Base-by-base conservation (phyloP, 2,329 filamentous ascomycete genomes). In the Harringtonia lauricola region DNA sequence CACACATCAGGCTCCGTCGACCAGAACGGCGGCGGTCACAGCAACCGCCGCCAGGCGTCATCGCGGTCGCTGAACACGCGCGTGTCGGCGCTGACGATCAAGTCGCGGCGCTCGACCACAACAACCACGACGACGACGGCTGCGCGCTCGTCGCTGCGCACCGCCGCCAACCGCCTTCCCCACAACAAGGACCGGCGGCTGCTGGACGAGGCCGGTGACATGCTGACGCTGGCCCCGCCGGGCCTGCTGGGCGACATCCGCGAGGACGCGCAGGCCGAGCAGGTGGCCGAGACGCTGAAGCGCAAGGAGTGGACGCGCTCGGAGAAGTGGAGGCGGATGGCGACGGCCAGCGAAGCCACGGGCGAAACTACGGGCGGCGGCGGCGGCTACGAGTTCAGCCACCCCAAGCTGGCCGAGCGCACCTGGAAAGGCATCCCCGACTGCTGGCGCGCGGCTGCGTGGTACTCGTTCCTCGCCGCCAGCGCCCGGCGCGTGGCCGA, bases 351-450 rank as follows among this genome's bases (percentile, higher is more conserved):
- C n/a, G n/a, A n/a, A n/a, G n/a, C n/a, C n/a, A n/a, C n/a, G n/a
- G n/a, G n/a, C n/a, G n/a, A n/a, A n/a, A n/a, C n/a, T n/a, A n/a
- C n/a, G n/a, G n/a, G n/a, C n/a, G n/a, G n/a, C n/a, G n/a, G n/a
- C n/a, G n/a, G n/a, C n/a, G 64, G 77, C 48, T 80, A 78, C 55
- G 83, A 88, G 43, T 96, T 96, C 58, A 88, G 74, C 50, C 85
- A 83, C 58, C 72, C 84, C n/a, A 89, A 95, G 60, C 69, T 98
- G 36, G 81, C 95, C 46, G 83, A 89, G 52, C 78, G 92, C 44
- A 94, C 88, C 1, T 98, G 92, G 92, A 98, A 98, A 60, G 92
- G 92, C 26, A 95, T 98, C 50, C 92, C 92, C 0, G 92, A 98
- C 62, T 80, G 87, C 49, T 98, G 92, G 92, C 83, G 92, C 41